Percentiles rank a stretch among this genome's conserved stretches.
Evolutionary conservation across 331 rosid genomes (phyloP).

Genomic region (Prunus yedoensis): DNA sequence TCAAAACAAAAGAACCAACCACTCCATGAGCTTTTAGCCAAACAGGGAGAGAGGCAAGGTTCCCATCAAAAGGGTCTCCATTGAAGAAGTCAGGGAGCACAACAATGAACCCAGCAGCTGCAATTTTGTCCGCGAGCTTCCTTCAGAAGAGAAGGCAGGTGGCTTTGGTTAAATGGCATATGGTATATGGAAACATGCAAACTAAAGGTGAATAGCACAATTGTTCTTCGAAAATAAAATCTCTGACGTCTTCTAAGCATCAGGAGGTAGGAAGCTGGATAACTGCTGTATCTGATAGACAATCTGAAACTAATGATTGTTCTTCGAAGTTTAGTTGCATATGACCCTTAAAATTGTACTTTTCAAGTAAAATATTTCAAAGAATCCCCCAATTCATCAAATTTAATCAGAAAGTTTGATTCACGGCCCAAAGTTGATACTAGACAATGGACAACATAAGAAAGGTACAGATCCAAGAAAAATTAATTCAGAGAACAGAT

Average conservation of each 20-base stretch:
- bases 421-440: neutral
- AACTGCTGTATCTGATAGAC: neutral
- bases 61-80: conserved; percentile 25
- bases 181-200: neutral
- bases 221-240: neutral
- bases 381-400: neutral
- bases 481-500: neutral
- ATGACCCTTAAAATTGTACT: neutral
- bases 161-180: conserved; percentile 1
- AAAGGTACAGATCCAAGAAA: neutral
- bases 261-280: neutral
- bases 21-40: conserved; percentile 24
- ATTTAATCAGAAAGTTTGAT: neutral
- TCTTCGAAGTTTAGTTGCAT: neutral
- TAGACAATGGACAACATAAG: neutral
- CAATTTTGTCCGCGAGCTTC: conserved; percentile 35
- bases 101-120: conserved; percentile 37
- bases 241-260: neutral
- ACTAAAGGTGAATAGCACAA: neutral
- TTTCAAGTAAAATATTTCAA: neutral
- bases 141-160: conserved; percentile 9
- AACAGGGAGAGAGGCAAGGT: neutral
- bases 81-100: conserved; percentile 25
- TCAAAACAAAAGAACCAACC: conserved; percentile 18
- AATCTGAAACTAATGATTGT: neutral